Conservation (phyloP, 2,329 filamentous ascomycete species). For the Diaporthe sp. region DNA sequence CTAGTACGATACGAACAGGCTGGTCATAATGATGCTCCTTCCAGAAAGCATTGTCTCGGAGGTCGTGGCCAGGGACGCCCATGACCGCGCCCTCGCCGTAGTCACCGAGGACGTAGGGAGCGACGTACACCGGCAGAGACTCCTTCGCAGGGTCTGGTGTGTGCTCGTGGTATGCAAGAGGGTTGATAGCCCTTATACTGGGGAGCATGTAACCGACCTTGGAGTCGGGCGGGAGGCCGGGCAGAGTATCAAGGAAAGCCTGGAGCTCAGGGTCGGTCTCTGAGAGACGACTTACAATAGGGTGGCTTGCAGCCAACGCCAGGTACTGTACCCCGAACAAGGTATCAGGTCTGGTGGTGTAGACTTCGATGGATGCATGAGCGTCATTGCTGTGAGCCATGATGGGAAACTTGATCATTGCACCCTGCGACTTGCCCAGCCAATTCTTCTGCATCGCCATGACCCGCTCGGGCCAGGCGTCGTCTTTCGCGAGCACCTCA, state of each 20-base stretch:
- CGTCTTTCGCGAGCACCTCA: constrained; percentile 71
- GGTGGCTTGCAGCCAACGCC: constrained; percentile 81
- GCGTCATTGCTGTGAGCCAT: constrained; percentile 57
- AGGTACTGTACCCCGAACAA: constrained; percentile 90
- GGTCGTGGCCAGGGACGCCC: constrained; percentile 90
- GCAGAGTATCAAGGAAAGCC: constrained; percentile 76
- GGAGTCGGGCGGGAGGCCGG: constrained; percentile 66
- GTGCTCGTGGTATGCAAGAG: constrained; percentile 69
- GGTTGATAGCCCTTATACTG: constrained; percentile 73
- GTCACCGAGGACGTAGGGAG: constrained; percentile 86
- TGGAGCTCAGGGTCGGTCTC: constrained; percentile 72
- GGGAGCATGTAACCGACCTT: constrained; percentile 78
- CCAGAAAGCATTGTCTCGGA: constrained; percentile 85
- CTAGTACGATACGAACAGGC: constrained; percentile 75
- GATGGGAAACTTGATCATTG: constrained; percentile 78
- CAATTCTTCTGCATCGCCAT: constrained; percentile 88
- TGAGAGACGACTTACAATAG: constrained; percentile 74
- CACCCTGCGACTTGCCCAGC: constrained; percentile 84
- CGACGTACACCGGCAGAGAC: constrained; percentile 81
- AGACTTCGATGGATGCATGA: constrained; percentile 74
- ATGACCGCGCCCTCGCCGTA: constrained; percentile 92
- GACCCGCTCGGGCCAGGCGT: constrained; percentile 86
- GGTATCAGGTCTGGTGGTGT: constrained; percentile 88
- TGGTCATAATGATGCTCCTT: constrained; percentile 73
- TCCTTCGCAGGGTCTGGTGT: constrained; percentile 65